Conservation (phyloP, 495 filamentous ascomycete species). For the Tuber calosporum region DNA sequence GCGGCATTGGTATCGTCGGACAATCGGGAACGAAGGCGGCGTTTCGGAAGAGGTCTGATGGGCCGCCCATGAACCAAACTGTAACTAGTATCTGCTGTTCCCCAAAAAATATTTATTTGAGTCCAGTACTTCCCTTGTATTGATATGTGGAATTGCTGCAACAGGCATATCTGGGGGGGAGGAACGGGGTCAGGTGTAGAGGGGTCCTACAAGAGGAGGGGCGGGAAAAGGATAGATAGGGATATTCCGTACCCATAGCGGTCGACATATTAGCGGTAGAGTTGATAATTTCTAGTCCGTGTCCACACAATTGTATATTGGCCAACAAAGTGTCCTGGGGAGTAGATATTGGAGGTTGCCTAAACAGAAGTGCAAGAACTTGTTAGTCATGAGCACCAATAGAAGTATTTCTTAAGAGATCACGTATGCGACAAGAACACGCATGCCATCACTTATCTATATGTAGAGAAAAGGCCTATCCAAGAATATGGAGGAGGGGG, state of each 20-base stretch:
- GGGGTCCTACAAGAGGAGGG: slow-evolving; percentile 22
- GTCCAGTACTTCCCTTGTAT: slow-evolving; percentile 33
- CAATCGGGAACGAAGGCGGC: slow-evolving; percentile 73
- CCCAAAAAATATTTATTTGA: slow-evolving; percentile 38
- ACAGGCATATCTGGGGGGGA: slow-evolving; percentile 32
- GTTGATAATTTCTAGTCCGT: not conserved
- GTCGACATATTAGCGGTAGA: slow-evolving; percentile 35
- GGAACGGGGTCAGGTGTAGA: slow-evolving; percentile 26
- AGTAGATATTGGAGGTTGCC: not conserved
- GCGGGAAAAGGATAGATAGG: slow-evolving; percentile 21
- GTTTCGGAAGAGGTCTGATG: slow-evolving; percentile 87
- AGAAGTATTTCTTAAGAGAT: not conserved
- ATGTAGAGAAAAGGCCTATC: not conserved
- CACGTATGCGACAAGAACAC: not conserved
- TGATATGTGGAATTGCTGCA: slow-evolving; percentile 36
- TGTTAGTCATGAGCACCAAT: not conserved
- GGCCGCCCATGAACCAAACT: slow-evolving; percentile 49
- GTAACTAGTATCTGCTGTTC: slow-evolving; percentile 39
- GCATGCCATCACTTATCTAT: not conserved
- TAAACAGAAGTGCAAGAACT: not conserved
- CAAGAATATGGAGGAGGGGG: not conserved
- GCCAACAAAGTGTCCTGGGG: not conserved
- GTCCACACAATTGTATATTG: not conserved
- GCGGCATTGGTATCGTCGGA: slow-evolving; percentile 79
- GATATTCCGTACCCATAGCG: slow-evolving; percentile 42